Evolutionary conservation across 2,329 filamentous ascomycete species (phyloP).

Genomic region (Akanthomyces dipterigenus): DNA sequence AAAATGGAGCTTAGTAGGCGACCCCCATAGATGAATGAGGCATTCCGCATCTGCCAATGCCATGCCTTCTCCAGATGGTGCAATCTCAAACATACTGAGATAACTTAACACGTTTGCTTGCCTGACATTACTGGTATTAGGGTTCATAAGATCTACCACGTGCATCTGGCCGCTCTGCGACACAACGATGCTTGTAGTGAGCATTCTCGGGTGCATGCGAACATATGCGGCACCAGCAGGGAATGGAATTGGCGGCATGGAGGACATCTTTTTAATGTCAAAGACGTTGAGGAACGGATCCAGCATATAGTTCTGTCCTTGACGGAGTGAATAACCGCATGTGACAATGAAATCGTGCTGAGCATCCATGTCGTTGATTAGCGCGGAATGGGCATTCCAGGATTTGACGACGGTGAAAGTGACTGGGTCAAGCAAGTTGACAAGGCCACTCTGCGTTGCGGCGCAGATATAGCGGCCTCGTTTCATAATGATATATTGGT

Average conservation of each 20-base stretch:
- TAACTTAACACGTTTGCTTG: slow-evolving; percentile 73
- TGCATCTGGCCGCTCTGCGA: slow-evolving; percentile 92
- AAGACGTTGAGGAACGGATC: slow-evolving; percentile 95
- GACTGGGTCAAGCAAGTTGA: slow-evolving; percentile 78
- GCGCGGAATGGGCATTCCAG: slow-evolving; percentile 84
- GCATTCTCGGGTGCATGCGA: slow-evolving; percentile 91
- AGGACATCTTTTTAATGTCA: slow-evolving; percentile 83
- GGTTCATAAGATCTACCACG: slow-evolving; percentile 91
- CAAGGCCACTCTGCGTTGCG: slow-evolving; percentile 72
- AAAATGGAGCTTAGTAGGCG: slow-evolving; percentile 77
- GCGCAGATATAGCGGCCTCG: slow-evolving; percentile 86
- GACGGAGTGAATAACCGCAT: slow-evolving; percentile 84
- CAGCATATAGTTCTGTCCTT: slow-evolving; percentile 65
- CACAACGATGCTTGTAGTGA: slow-evolving; percentile 88
- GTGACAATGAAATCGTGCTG: slow-evolving; percentile 93
- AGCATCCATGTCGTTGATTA: slow-evolving; percentile 95
- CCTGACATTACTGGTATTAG: slow-evolving; percentile 76
- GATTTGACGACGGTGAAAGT: slow-evolving; percentile 73
- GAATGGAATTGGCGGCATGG: slow-evolving; percentile 84
- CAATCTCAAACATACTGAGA: slow-evolving; percentile 76
- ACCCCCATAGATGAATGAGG: slow-evolving; percentile 81
- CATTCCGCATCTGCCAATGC: slow-evolving; percentile 74
- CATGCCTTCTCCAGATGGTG: slow-evolving; percentile 79
- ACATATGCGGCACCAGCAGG: slow-evolving; percentile 91
- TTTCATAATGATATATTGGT: slow-evolving; percentile 88